Base-by-base conservation (phyloP, 1,284 basidiomycete genomes). In the Blastosporella zonata region DNA sequence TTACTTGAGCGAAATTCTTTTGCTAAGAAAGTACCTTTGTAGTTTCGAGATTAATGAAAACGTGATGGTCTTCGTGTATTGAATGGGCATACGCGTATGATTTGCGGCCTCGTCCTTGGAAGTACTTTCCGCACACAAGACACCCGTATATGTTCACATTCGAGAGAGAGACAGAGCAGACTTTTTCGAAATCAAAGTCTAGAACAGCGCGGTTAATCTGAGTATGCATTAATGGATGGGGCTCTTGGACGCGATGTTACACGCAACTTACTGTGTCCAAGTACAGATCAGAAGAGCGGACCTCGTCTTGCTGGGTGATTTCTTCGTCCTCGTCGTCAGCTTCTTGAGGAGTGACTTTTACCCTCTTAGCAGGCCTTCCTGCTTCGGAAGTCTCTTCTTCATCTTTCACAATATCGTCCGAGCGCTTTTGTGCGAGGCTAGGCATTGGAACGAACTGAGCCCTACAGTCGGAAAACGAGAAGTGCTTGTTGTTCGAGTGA, bases 121-220 rank as follows among this genome's bases (percentile, higher is more conserved):
- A 99, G 71, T 98, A 99, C 69, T 97, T 97, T 47, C 97, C 97
- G 66, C 94, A 97, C 9, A 99, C 94, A 40, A 99, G 82, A 64
- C 97, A 99, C 18, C 93, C 93, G 62, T 99, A 99, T 55, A 92
- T 90, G 67, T 99, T 97, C 77, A 97, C 94, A 68, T 97, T 97
- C 23, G 91, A 92, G 40, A 93, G 76, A 22, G 92, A 96, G 50
- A 99, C 93, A 7, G 93, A 97, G 75, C 97, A 99, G 23, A 99
- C 80, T 75, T 96, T 93, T 73, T 99, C 97, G 64, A 99, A 99
- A 71, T 99, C 97, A 69, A 99, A 99, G 69, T 99, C 97, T 53
- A 99, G 83, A 33, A 85, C 77, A 47, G 79, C 81, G 50, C 94
- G 81, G 62, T 95, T 93, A 56, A 97, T 89, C 94, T 93, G 59